Evolutionary conservation across 2,329 filamentous ascomycete species (phyloP), one percentile per base, ranked within the genome.

Genomic region (Talaromyces albobiverticillius): DNA sequence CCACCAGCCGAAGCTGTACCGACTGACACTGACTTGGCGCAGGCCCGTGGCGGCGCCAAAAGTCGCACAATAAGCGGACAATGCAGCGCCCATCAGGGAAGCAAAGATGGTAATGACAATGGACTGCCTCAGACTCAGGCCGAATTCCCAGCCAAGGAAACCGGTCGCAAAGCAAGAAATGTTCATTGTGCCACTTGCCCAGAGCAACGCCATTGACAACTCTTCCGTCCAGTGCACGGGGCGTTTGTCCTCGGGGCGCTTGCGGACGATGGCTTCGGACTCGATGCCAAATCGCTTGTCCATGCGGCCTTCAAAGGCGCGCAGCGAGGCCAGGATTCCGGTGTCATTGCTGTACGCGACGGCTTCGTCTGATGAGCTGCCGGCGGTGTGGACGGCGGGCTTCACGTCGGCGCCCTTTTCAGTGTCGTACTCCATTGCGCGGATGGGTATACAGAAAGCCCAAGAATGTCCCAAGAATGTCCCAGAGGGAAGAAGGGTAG

Each of bases 161-260:
- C 79, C 79, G 0, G 77, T 79, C 2, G 76, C 70, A 54, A 81
- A 80, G 61, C 77, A 81, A 34, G 72, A 75, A 23, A 76, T 71
- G 61, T 81, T 80, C 72, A 80, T 76, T 1, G 76, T 80, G 9
- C 72, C 75, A 42, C 71, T 76, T 18, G 79, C 77, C 79, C 79
- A 82, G 54, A 82, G 68, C 54, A 79, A 63, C 10, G 76, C 78
- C 79, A 81, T 82, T 53, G 71, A 71, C 52, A 76, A 62, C 56
- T 74, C 73, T 60, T 76, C 75, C 18, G 65, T 67, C 68, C 68
- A 73, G n/a, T 50, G 42, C 6, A 55, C 53, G 7, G 41, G 41
- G 41, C 67, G 68, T 6, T 67, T 66, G 40, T 78, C 71, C 62
- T 78, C 73, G 31, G 77, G 72, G 5, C 69, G 69, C 58, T 78